Percentiles rank a stretch among this genome's conserved stretches.
Evolutionary conservation across 2,329 filamentous ascomycete genomes (phyloP).

Genomic region (Zelopaecilomyces penicillatus): DNA sequence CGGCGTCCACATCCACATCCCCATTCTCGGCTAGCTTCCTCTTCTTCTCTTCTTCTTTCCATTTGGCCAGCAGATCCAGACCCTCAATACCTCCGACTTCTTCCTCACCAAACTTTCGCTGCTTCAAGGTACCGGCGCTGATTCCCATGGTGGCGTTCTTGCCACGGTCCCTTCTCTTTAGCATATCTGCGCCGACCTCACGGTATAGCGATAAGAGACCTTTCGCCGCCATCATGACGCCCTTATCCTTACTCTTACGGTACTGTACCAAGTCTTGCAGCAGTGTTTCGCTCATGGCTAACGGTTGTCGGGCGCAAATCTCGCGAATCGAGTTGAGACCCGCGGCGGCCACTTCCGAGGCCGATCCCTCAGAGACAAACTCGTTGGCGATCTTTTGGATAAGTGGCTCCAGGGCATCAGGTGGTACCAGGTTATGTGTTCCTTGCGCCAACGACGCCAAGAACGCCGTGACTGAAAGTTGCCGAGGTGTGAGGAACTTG

Average conservation of each 20-base stretch:
- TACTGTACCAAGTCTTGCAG: conserved; percentile 94
- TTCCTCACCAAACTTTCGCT: conserved; percentile 76
- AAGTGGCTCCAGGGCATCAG: conserved; percentile 83
- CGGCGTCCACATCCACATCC: conserved; percentile 52
- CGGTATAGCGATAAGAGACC: conserved; percentile 84
- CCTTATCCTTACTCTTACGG: conserved; percentile 95
- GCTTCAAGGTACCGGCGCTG: conserved; percentile 63
- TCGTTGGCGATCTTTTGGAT: conserved; percentile 96
- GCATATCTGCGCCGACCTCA: conserved; percentile 80
- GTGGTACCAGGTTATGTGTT: conserved; percentile 83
- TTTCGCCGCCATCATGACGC: conserved; percentile 97
- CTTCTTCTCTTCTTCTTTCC: conserved; percentile 83
- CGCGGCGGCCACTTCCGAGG: conserved; percentile 81
- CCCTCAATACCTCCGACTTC: conserved; percentile 78
- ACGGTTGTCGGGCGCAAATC: conserved; percentile 81
- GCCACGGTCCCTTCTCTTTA: conserved; percentile 83
- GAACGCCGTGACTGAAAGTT: conserved; percentile 86
- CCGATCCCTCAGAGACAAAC: conserved; percentile 91
- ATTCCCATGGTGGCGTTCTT: conserved; percentile 84
- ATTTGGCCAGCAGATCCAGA: conserved; percentile 81
- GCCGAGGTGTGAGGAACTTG: conserved; percentile 80
- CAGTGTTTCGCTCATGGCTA: conserved; percentile 96
- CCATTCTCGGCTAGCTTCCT: conserved; percentile 63
- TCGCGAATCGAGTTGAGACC: conserved; percentile 93
- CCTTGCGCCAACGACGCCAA: conserved; percentile 87